These are phyloP conservation scores for Amborella trichopoda DNA, from an alignment of 164 flowering plant species.

Conservation along the genomic window DNA sequence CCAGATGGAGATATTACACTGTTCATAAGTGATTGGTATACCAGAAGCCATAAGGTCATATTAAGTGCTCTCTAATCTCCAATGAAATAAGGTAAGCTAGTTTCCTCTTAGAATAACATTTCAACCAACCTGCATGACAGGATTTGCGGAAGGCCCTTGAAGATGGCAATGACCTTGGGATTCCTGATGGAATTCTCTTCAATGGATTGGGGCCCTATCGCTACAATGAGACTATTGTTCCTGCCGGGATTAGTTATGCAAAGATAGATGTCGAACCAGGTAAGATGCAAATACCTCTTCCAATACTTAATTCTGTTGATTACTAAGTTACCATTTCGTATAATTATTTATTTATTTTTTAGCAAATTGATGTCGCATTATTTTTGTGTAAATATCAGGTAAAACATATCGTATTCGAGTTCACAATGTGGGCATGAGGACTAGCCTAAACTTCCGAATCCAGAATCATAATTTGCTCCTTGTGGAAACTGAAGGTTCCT, in stretches of 20 bases:
- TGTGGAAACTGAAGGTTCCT: slow-evolving; percentile 61
- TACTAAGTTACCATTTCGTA: too few relatives aligned
- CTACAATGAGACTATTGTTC: slow-evolving; percentile 56
- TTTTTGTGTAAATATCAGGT: slow-evolving; percentile 21
- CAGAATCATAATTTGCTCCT: slow-evolving; percentile 56
- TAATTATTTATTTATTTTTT: not conserved
- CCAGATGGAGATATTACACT: slow-evolving; percentile 38
- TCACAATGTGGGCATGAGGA: slow-evolving; percentile 52
- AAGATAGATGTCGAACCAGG: slow-evolving; percentile 63
- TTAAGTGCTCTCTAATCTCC: too few relatives aligned
- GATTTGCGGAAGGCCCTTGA: slow-evolving; percentile 32
- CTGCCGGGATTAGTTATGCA: slow-evolving; percentile 44
- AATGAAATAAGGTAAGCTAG: too few relatives aligned
- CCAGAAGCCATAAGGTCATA: slow-evolving; percentile 20
- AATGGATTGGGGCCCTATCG: slow-evolving; percentile 69
- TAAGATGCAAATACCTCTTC: too few relatives aligned
- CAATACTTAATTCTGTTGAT: too few relatives aligned
- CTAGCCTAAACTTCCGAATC: slow-evolving; percentile 62
- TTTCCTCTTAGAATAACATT: too few relatives aligned
- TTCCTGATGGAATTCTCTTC: slow-evolving; percentile 70
- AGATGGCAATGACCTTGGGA: slow-evolving; percentile 45
- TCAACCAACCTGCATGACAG: slow-evolving; percentile 19
- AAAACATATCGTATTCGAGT: slow-evolving; percentile 67
- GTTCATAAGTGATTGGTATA: slow-evolving; percentile 50
- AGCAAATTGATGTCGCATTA: not conserved